Evolutionary conservation across 2,329 filamentous ascomycete species (phyloP).

Genomic region (Colletotrichum sp.): DNA sequence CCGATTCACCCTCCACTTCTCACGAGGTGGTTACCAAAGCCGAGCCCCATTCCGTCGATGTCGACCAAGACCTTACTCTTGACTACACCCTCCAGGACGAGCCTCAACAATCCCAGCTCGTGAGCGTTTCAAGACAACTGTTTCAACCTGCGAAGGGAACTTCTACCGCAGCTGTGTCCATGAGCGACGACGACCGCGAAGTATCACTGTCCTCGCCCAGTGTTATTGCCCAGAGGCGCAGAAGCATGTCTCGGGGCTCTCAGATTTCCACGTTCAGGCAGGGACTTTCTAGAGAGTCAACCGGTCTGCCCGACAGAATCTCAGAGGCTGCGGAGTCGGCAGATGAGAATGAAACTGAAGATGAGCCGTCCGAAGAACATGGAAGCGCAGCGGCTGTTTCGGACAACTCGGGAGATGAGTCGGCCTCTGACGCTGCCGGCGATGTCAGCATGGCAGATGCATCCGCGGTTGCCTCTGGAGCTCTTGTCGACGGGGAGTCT

Average conservation of each 20-base stretch:
- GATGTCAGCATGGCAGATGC: neutral
- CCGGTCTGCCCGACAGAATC: neutral
- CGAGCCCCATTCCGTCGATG: neutral
- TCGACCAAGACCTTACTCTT: neutral
- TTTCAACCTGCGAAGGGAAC: neutral
- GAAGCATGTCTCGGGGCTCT: slow-evolving; percentile 19
- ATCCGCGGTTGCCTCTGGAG: neutral
- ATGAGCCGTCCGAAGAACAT: neutral
- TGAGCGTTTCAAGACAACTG: neutral
- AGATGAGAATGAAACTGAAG: neutral
- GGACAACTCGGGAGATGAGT: neutral
- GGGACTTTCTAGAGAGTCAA: neutral
- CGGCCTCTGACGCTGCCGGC: neutral
- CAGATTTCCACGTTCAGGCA: slow-evolving; percentile 13
- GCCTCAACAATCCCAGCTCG: neutral
- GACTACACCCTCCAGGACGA: neutral
- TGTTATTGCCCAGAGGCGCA: slow-evolving; percentile 7
- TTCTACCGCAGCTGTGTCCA: neutral
- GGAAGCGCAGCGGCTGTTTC: neutral
- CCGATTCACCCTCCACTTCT: neutral
- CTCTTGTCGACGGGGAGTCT: neutral
- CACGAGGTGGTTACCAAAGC: neutral
- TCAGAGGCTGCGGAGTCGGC: neutral
- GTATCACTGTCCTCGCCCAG: neutral
- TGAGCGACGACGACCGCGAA: neutral